Evolutionary conservation across 2,329 filamentous ascomycete species (phyloP), one percentile per base, ranked within the genome.

Genomic region (Neonectria ditissima): DNA sequence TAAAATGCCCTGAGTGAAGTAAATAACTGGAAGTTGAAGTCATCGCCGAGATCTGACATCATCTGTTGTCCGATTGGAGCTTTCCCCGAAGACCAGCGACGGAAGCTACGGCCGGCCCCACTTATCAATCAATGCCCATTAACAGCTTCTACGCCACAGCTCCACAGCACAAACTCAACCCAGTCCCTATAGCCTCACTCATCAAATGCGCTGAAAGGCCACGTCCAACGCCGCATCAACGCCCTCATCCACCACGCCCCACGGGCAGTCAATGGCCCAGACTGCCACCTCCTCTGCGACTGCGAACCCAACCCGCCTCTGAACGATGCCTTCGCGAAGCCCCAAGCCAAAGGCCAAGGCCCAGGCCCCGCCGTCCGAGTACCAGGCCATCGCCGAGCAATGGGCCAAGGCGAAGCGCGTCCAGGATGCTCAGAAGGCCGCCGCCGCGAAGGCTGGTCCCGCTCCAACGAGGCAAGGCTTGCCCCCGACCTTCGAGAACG

Each of bases 321-420:
- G 43, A 69, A 68, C 68, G 44, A 78, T 78, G 76, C 68, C 74
- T 50, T 65, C 69, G 47, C 69, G 57, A 60, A 74, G 66, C 57
- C 65, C 69, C 53, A 75, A 73, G 60, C 55, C 73, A 30, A 72
- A 73, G 64, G 65, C 67, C 57, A 64, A 71, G 59, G 37, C 69
- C 54, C 56, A 66, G 59, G 59, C 66, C 47, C 51, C 68, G 48
- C 55, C 65, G 22, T 71, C 80, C 73, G 84, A 88, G 41, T 86
- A 86, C 78, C 78, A 85, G 70, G 76, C 80, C 61, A 85, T 88
- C 64, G 81, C 84, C 18, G 82, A 82, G 41, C 81, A 87, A 74
- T 88, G 82, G 77, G 84, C 81, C 28, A 82, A 81, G 47, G 86
- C 86, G 34, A 86, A 87, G 74, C 81, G 80, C 54, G 79, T 79